Evolutionary conservation across 2,329 filamentous ascomycete genomes (phyloP), one percentile per base, ranked within the genome.

Genomic region (Tolypocladium amazonense): DNA sequence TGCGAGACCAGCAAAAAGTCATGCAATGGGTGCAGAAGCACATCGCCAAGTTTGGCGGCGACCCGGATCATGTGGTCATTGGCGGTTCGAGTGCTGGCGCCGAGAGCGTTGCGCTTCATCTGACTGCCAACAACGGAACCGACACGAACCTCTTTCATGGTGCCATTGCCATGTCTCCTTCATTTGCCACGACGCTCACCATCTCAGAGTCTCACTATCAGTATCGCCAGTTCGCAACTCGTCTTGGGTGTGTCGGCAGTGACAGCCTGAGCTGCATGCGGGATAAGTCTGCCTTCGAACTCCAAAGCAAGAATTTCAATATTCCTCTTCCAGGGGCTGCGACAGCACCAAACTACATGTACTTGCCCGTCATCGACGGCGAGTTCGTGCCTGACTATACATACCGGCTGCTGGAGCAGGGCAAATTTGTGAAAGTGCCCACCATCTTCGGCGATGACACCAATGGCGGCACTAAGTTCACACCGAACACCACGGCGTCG

Each of bases 1-100:
- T 92, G 1, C 81, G 81, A 39, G 88, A 92, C 69, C 88, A 90
- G 70, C 76, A 85, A 58, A 86, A 87, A 67, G 85, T 83, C 0
- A 70, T 92, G 18, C 70, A 87, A 62, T 92, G 88, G 89, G 81
- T 90, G 1, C 81, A 88, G 63, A 75, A 81, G 37, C 75, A 90
- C 70, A 88, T 91, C 50, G 61, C 69, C 4, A 69, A 82, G 69
- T 92, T 92, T 64, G 88, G 88, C 4, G 88, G 88, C 30, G 76
- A 91, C 64, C 85, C 87, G 1, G 67, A 76, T 0, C 87, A 88
- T 64, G 86, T 91, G 12, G 83, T 87, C 0, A 73, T 91, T 0
- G 86, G 84, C 20, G 89, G 89, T 12, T 83, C 80, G 62, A 88
- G 85, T 58, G 88, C 88, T 2, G 88, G 88, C 3, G 88, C 79